Percentiles rank a stretch among this genome's conserved stretches.
These are phyloP conservation scores for Magnolia sinica DNA, from an alignment of 164 flowering plant genomes.

Conservation along the genomic window DNA sequence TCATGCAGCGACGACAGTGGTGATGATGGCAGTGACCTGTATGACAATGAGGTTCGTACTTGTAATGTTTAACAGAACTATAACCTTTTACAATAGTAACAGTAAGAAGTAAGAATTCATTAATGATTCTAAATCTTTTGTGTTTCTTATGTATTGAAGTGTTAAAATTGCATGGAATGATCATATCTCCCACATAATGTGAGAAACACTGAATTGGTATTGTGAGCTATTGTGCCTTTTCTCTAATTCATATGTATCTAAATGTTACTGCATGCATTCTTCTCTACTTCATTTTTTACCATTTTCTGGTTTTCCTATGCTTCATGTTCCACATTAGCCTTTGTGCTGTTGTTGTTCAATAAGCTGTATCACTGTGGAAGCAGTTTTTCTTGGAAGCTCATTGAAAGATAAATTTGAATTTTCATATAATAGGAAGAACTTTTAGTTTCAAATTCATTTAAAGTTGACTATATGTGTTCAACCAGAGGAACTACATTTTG, in stretches of 20 bases:
- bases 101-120: too few relatives aligned
- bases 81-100: neutral
- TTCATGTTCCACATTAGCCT: too few relatives aligned
- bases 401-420: too few relatives aligned
- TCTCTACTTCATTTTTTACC: neutral
- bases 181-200: neutral
- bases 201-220: neutral
- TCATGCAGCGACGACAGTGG: conserved; percentile 43
- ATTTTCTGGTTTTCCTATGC: neutral
- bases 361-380: too few relatives aligned
- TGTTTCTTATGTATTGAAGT: neutral
- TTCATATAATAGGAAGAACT: too few relatives aligned
- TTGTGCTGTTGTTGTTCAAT: too few relatives aligned
- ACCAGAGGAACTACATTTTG: neutral
- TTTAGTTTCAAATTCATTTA: too few relatives aligned
- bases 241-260: neutral
- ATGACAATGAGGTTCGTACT: conserved; percentile 41
- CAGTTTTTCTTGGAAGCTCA: too few relatives aligned
- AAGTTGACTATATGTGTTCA: neutral
- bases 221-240: neutral
- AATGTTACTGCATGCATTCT: neutral
- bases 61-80: neutral
- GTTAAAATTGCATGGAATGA: neutral
- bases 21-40: conserved; percentile 27
- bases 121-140: too few relatives aligned